A percentile compares a stretch with the other conserved stretches of the same genome.
These are phyloP conservation scores for Suhomyces atakaporum DNA, from an alignment of 1,139 yeast species.

Conservation along the genomic window DNA sequence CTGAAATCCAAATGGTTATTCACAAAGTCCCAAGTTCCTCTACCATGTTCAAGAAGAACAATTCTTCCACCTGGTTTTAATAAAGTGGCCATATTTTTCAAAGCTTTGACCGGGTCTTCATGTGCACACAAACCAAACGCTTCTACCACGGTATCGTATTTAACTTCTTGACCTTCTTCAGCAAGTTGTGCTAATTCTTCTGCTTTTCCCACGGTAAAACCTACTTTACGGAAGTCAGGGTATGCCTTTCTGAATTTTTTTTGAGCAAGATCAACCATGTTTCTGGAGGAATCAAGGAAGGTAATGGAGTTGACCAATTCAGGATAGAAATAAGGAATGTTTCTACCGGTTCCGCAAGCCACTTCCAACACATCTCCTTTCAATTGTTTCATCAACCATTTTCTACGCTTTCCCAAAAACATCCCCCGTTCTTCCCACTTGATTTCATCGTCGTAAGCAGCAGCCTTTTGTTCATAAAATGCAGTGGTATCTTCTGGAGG, in stretches of 20 bases:
- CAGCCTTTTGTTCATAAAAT: slow-evolving; percentile 78
- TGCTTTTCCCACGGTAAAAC: slow-evolving; percentile 89
- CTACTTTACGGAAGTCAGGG: slow-evolving; percentile 70
- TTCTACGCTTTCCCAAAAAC: slow-evolving; percentile 79
- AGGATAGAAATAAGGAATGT: slow-evolving; percentile 71
- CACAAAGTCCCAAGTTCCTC: slow-evolving; percentile 76
- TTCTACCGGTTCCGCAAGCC: slow-evolving; percentile 95
- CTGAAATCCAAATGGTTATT: slow-evolving; percentile 81
- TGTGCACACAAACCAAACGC: slow-evolving; percentile 96
- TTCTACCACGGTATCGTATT: slow-evolving; percentile 89
- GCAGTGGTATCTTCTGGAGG: slow-evolving; percentile 81
- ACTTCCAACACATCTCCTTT: slow-evolving; percentile 91
- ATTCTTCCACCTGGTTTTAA: slow-evolving; percentile 91
- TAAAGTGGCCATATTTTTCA: slow-evolving; percentile 68
- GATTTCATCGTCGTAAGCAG: slow-evolving; percentile 78
- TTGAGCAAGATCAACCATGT: slow-evolving; percentile 84
- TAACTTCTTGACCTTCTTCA: slow-evolving; percentile 35
- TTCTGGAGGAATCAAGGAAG: slow-evolving; percentile 76
- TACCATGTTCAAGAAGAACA: slow-evolving; percentile 86
- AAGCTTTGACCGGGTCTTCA: slow-evolving; percentile 83
- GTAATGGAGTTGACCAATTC: slow-evolving; percentile 69
- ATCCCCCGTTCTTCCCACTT: slow-evolving; percentile 85
- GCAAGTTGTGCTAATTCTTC: slow-evolving; percentile 74
- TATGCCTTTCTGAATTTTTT: slow-evolving; percentile 68
- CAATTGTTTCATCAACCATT: slow-evolving; percentile 78